A percentile compares a stretch with the other conserved stretches of the same genome.
These are phyloP conservation scores for Naganishia vishniacii DNA, from an alignment of 768 basidiomycete genomes.

Conservation along the genomic window DNA sequence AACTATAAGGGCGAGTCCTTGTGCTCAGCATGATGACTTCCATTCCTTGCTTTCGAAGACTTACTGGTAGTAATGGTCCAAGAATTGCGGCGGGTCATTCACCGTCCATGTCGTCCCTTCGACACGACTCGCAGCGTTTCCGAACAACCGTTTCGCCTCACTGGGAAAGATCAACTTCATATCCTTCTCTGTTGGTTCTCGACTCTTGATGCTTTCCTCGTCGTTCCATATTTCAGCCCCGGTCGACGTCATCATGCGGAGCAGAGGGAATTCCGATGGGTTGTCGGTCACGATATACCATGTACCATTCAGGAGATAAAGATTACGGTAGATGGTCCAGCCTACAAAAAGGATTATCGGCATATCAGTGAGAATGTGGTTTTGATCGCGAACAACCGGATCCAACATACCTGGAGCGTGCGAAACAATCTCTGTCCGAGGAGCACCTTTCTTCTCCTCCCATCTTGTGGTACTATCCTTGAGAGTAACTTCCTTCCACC, in stretches of 20 bases:
- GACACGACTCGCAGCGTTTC: conserved; percentile 64
- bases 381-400: too few relatives aligned
- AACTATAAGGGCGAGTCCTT: conserved; percentile 43
- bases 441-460: conserved; percentile 35
- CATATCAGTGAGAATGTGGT: too few relatives aligned
- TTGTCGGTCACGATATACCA: conserved; percentile 74
- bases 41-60: conserved; percentile 6
- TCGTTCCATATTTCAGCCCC: conserved; percentile 60
- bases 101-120: conserved; percentile 75
- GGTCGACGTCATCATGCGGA: conserved; percentile 66
- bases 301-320: conserved; percentile 75
- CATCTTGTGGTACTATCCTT: conserved; percentile 41
- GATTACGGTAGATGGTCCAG: conserved; percentile 81
- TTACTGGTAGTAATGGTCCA: conserved; percentile 82
- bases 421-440: conserved; percentile 60
- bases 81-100: conserved; percentile 78
- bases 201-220: conserved; percentile 53
- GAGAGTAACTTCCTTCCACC: conserved; percentile 35
- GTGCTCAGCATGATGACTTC: not conserved
- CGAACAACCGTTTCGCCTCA: conserved; percentile 66
- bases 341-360: conserved; percentile 60
- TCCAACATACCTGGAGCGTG: conserved; percentile 68
- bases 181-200: conserved; percentile 71
- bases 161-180: conserved; percentile 67
- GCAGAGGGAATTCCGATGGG: conserved; percentile 62